Evolutionary conservation across 2,329 filamentous ascomycete genomes (phyloP), one percentile per base, ranked within the genome.

Genomic region (Epichloe coenophiala): DNA sequence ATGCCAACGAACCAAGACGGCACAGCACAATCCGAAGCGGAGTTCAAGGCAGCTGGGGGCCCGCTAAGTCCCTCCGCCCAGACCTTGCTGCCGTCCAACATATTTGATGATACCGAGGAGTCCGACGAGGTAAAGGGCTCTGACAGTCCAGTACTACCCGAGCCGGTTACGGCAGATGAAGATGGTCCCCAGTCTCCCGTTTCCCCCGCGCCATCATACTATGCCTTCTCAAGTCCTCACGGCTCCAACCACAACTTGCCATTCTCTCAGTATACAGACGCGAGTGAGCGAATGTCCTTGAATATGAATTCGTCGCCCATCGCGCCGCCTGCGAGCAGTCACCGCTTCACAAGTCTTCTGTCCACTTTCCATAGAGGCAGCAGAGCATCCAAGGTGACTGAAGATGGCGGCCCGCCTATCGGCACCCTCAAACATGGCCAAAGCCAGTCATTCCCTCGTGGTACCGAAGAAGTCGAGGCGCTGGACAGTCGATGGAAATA

Each of bases 11-110:
- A 73, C 41, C 58, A 60, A 21, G 53, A 55, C 9, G 57, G 69
- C 54, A 58, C 72, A 54, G 59, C 63, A 11, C 71, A 81, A 50
- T 79, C 78, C 5, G 83, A 86, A 35, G 75, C 79, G 2, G 81
- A 84, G 19, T 67, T 83, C 4, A 78, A 78, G 52, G 73, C 73
- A 3, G 76, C 74, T 17, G 81, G 78, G 31, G 86, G 84, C 2
- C 84, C 84, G 1, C 77, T 91, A 63, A 90, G 85, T 58, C 87
- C 87, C 2, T 85, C 84, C 4, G 87, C 86, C 2, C 81, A 84
- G 31, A 77, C 83, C 15, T 71, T 91, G 4, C 68, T 94, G 15
- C 87, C 87, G 0, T 85, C 86, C 6, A 72, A 70, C n/a, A 76
- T 77, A 53, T 70, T 78, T 54, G 80, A 84, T 48, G 83, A 86